Evolutionary conservation across 208 protist genomes (phyloP).

Genomic region (Leishmania mexicana): DNA sequence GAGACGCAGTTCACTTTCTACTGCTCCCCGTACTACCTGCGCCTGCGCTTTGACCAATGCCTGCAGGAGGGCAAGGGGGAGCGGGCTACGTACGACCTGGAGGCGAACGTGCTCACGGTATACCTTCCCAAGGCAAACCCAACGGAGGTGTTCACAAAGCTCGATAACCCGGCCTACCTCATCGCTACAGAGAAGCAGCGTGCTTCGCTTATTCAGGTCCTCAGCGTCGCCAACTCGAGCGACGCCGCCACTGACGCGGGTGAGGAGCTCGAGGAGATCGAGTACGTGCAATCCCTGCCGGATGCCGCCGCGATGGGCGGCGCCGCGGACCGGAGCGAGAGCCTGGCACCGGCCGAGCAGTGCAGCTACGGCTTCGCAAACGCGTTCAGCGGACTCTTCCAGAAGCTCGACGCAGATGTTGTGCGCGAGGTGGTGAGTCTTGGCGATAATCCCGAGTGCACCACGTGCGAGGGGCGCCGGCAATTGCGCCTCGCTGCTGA

Average conservation of each 20-base stretch:
- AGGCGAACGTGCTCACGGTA: constrained; percentile 70
- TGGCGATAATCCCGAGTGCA: constrained; percentile 52
- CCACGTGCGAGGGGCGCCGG: constrained; percentile 51
- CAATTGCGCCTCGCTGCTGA: constrained; percentile 49
- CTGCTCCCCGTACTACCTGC: constrained; percentile 89
- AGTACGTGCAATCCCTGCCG: constrained; percentile 70
- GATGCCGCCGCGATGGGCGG: background rate
- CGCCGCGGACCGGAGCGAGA: background rate
- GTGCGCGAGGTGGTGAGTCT: constrained; percentile 66
- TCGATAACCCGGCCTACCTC: constrained; percentile 88
- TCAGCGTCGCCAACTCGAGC: constrained; percentile 18
- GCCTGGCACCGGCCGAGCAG: background rate
- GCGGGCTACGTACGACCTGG: constrained; percentile 81
- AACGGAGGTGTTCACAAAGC: constrained; percentile 69
- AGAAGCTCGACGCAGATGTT: constrained; percentile 53
- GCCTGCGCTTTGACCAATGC: constrained; percentile 82
- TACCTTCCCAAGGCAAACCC: constrained; percentile 83
- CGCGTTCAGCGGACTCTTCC: constrained; percentile 78
- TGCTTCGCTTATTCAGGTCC: constrained; percentile 41
- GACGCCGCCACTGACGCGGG: constrained; percentile 14
- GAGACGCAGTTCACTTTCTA: constrained; percentile 88
- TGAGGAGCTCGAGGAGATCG: constrained; percentile 56
- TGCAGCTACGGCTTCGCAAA: constrained; percentile 84
- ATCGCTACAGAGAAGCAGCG: constrained; percentile 86
- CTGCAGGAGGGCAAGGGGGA: constrained; percentile 77